Conservation (phyloP, 495 filamentous ascomycete genomes). For the Neurospora sp. region DNA sequence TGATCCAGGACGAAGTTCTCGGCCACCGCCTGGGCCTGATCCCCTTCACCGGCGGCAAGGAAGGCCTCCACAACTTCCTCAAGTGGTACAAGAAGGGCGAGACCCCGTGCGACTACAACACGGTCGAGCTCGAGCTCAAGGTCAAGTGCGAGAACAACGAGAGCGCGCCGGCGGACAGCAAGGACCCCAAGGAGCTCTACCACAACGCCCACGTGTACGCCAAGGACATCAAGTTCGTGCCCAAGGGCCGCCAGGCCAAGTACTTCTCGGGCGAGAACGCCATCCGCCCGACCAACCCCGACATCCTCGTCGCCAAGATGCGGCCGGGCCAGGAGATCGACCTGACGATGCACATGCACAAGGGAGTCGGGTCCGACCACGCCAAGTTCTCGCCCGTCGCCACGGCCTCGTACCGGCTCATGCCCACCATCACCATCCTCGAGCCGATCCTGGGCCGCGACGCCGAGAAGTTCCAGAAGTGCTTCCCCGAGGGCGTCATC, state of each 20-base stretch:
- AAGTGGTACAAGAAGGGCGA: constrained; percentile 54
- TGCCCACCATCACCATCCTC: constrained; percentile 76
- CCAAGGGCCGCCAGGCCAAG: constrained; percentile 60
- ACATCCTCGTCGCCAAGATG: constrained; percentile 91
- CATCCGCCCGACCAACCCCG: constrained; percentile 71
- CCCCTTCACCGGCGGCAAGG: constrained; percentile 67
- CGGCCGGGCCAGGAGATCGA: constrained; percentile 82
- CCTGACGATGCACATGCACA: constrained; percentile 77
- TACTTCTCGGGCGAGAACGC: constrained; percentile 56
- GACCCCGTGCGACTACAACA: constrained; percentile 66
- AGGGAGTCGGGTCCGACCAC: constrained; percentile 90
- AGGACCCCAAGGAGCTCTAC: constrained; percentile 75
- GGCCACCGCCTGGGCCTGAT: constrained; percentile 81
- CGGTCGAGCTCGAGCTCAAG: constrained; percentile 59
- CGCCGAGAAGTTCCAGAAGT: constrained; percentile 79
- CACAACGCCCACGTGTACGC: constrained; percentile 82
- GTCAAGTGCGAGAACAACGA: constrained; percentile 69
- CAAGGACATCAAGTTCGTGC: constrained; percentile 61
- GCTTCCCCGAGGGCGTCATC: constrained; percentile 88
- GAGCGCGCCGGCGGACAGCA: constrained; percentile 55
- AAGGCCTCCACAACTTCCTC: constrained; percentile 63
- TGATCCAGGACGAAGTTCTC: constrained; percentile 96
- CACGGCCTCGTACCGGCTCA: constrained; percentile 80
- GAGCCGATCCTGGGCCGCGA: constrained; percentile 75
- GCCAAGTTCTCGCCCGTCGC: constrained; percentile 97